A percentile compares a stretch with the other conserved stretches of the same genome.
These are phyloP conservation scores for Tinospora cordifolia DNA, from an alignment of 164 flowering plant genomes.

Conservation along the genomic window DNA sequence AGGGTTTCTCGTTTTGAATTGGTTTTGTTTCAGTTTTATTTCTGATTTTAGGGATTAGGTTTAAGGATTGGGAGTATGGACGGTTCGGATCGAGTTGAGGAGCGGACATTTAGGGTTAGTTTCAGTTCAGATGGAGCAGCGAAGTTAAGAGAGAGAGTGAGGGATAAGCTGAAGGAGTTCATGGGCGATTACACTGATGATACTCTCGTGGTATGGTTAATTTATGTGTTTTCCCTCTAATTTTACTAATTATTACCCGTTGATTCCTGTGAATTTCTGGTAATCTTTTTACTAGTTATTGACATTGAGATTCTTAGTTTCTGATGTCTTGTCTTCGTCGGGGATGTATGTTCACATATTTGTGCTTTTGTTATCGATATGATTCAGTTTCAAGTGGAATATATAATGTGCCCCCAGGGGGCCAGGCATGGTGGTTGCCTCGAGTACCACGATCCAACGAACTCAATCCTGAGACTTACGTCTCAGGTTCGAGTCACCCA, in stretches of 20 bases:
- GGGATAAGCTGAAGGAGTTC: constrained; percentile 71
- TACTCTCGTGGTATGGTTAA: constrained; percentile 66
- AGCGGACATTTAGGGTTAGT: constrained; percentile 42
- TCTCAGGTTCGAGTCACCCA: too few species aligned
- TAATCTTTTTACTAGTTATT: neutral
- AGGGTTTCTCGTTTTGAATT: neutral
- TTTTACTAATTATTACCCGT: neutral
- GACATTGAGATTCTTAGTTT: too few species aligned
- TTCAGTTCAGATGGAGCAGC: constrained; percentile 54
- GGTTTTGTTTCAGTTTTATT: neutral
- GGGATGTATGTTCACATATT: neutral
- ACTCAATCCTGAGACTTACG: too few species aligned
- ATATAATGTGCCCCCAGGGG: too few species aligned
- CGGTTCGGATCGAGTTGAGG: constrained; percentile 34
- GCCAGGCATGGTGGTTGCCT: too few species aligned
- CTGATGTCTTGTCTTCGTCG: neutral
- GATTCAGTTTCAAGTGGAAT: neutral
- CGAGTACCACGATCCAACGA: too few species aligned
- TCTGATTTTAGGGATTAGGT: neutral
- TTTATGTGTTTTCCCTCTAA: neutral
- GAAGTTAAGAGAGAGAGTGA: constrained; percentile 45
- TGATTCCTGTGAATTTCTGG: neutral
- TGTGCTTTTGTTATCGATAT: neutral
- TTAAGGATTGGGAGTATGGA: constrained; percentile 26
- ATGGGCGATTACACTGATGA: constrained; percentile 95